Evolutionary conservation across 441 rosid genomes (phyloP).

Genomic region (Brassica balearica): DNA sequence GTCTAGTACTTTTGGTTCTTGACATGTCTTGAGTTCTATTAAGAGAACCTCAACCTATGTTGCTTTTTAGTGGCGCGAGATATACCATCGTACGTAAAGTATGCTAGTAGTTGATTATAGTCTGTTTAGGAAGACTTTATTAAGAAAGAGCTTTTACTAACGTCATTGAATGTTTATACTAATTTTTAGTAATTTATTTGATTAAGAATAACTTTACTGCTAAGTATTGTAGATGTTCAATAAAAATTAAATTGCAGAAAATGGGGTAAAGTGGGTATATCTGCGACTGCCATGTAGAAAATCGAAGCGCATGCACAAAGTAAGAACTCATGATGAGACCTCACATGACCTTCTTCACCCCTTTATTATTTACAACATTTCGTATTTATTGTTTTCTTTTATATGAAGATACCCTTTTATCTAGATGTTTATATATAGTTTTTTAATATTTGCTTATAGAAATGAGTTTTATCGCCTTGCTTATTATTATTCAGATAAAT

Average conservation of each 20-base stretch:
- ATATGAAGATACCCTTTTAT: slow-evolving; percentile 19
- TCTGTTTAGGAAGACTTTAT: slow-evolving; percentile 8
- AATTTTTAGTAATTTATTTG: neutral
- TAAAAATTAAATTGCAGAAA: slow-evolving; percentile 5
- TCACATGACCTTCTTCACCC: slow-evolving; percentile 44
- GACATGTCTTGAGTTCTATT: slow-evolving; percentile 6
- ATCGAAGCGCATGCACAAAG: slow-evolving; percentile 48
- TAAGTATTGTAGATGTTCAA: neutral
- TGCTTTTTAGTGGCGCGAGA: slow-evolving; percentile 44
- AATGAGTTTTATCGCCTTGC: neutral
- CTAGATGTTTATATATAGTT: neutral
- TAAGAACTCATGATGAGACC: slow-evolving; percentile 45
- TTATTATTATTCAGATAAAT: neutral
- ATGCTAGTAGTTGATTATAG: slow-evolving; percentile 9
- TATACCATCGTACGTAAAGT: slow-evolving; percentile 24
- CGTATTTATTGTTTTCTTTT: slow-evolving; percentile 18
- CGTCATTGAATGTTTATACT: neutral
- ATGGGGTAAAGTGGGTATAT: slow-evolving; percentile 29
- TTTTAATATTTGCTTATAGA: too few relatives aligned
- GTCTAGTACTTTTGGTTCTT: slow-evolving; percentile 14
- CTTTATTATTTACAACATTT: slow-evolving; percentile 21
- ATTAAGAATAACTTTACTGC: slow-evolving; percentile 6
- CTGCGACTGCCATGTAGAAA: slow-evolving; percentile 43
- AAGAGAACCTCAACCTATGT: slow-evolving; percentile 3
- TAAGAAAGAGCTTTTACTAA: slow-evolving; percentile 24